Evolutionary conservation across 495 filamentous ascomycete species (phyloP), one percentile per base, ranked within the genome.

Genomic region (Usnea hakonensis): DNA sequence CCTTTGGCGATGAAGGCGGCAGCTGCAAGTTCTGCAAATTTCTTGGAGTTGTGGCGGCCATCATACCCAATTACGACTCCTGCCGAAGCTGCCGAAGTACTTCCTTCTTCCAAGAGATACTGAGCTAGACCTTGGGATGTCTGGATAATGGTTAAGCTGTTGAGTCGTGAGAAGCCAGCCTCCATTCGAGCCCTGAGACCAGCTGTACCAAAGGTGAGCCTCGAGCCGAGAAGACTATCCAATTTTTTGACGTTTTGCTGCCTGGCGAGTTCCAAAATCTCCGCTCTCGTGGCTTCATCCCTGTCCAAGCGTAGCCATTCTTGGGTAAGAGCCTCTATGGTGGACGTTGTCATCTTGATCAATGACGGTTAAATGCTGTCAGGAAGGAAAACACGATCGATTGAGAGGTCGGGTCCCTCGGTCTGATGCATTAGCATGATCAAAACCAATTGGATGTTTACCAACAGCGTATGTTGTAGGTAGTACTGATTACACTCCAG

Each of bases 131-230:
- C 87, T 72, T 89, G 87, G 0, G 87, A 87, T 50, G 87, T 83
- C 70, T 89, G 87, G 40, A 89, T 87, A 54, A 89, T 82, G 0
- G 85, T 89, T 58, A 89, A 68, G 28, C 77, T 77, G 70, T 89
- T 90, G 79, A 90, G 85, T 62, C 81, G 83, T 0, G 84, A 76
- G 71, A 88, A 89, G 0, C 87, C 87, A 37, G 86, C 86, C 61
- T 84, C 77, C 87, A 90, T 90, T 40, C 77, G 79, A 52, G 83
- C 85, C 19, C 87, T 80, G 1, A 90, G 76, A 65, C 87, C 86
- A 55, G 87, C 86, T 14, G 87, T 89, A 28, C 87, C 87, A 63
- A 89, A 89, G 58, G 83, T 76, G 66, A 89, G 84, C 52, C 83
- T 81, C 83, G 60, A 36, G 26, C 76, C 70, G 2, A 90, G 78